Evolutionary conservation across 768 basidiomycete genomes (phyloP).

Genomic region (Pisolithus marmoratus): DNA sequence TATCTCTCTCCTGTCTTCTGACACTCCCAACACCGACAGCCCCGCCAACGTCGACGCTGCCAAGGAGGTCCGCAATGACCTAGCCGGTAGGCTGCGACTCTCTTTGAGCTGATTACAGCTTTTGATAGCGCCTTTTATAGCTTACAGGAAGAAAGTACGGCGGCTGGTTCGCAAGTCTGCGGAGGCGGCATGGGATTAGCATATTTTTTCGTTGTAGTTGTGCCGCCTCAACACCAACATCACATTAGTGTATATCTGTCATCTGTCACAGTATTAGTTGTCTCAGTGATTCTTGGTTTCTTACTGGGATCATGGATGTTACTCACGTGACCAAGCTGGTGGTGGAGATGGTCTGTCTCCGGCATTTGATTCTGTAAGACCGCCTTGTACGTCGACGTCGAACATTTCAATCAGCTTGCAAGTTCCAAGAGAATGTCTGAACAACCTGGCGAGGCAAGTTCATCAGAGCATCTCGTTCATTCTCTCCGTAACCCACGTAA

Average conservation of each 20-base stretch:
- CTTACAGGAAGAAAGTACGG: conserved; percentile 94
- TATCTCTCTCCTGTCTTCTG: conserved; percentile 90
- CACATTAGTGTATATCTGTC: conserved; percentile 11
- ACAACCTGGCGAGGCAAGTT: conserved; percentile 38
- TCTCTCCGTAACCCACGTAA: conserved; percentile 20
- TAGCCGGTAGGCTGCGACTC: conserved; percentile 39
- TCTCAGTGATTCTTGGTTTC: too few species aligned
- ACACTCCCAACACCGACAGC: conserved; percentile 86
- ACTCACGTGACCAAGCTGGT: neutral
- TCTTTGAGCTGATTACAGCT: conserved; percentile 1
- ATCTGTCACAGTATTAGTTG: conserved; percentile 4
- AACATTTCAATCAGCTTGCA: conserved; percentile 7
- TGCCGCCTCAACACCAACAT: neutral
- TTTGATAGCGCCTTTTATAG: conserved; percentile 33
- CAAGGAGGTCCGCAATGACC: conserved; percentile 70
- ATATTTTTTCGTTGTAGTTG: neutral
- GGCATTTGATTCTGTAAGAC: too few species aligned
- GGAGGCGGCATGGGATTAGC: conserved; percentile 77
- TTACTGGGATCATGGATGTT: too few species aligned
- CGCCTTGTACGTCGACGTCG: neutral
- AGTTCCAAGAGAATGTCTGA: conserved; percentile 26
- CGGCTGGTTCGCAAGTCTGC: conserved; percentile 81
- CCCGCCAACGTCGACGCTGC: conserved; percentile 97
- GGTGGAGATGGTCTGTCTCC: too few species aligned
- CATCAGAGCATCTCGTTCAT: conserved; percentile 15